Conservation (phyloP, 805 yeast genomes). For the Teunomyces atbi region DNA sequence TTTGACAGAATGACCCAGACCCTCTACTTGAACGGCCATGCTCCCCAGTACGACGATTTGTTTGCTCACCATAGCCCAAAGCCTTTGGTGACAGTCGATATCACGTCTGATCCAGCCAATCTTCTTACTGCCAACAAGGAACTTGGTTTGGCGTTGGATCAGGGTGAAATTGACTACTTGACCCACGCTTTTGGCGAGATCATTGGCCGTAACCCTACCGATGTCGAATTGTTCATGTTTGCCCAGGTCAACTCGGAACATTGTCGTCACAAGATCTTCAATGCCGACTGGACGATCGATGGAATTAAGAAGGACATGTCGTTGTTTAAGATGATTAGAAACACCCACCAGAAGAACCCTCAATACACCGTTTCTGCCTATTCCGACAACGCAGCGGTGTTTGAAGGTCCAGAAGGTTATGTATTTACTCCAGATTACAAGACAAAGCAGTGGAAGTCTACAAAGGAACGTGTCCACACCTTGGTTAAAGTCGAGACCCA, state of each 20-base stretch:
- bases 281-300: slow-evolving; percentile 97
- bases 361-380: slow-evolving; percentile 89
- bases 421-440: slow-evolving; percentile 74
- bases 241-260: slow-evolving; percentile 99
- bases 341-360: slow-evolving; percentile 80
- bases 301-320: slow-evolving; percentile 70
- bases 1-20: slow-evolving; percentile 95
- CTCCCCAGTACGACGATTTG: slow-evolving; percentile 68
- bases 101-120: slow-evolving; percentile 55
- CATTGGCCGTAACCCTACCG: slow-evolving; percentile 88
- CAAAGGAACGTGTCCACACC: slow-evolving; percentile 79
- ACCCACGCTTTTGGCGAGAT: slow-evolving; percentile 74
- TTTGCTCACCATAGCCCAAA: slow-evolving; percentile 79
- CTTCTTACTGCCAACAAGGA: slow-evolving; percentile 74
- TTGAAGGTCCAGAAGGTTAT: slow-evolving; percentile 78
- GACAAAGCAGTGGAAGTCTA: slow-evolving; percentile 70
- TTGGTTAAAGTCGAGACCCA: slow-evolving; percentile 97
- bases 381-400: slow-evolving; percentile 96
- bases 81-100: slow-evolving; percentile 75
- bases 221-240: slow-evolving; percentile 97
- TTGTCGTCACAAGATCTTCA: slow-evolving; percentile 98
- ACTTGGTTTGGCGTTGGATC: slow-evolving; percentile 91
- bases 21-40: slow-evolving; percentile 49
- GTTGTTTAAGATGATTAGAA: slow-evolving; percentile 91
- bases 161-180: slow-evolving; percentile 88